phyloP scores from a whole-genome alignment of 129 eudicot genomes.

The Arctium minus region DNA sequence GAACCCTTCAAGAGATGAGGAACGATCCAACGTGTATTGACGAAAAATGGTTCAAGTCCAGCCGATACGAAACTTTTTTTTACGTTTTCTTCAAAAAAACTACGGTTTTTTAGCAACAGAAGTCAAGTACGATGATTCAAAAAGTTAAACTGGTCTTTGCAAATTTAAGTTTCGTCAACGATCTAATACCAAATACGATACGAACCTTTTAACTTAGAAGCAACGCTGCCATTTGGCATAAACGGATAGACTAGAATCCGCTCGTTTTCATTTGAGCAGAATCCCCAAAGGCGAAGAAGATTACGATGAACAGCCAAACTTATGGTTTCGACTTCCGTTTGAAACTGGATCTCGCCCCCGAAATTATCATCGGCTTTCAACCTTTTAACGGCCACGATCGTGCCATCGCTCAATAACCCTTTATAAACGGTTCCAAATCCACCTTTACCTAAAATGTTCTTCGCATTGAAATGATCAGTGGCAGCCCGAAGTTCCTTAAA shows the following conservation, averaged over 20 bases:
- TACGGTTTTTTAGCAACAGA: background rate
- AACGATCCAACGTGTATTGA: too few species aligned
- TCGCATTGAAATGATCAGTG: constrained; percentile 73
- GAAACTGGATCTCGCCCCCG: constrained; percentile 93
- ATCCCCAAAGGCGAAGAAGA: constrained; percentile 91
- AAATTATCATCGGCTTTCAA: constrained; percentile 64
- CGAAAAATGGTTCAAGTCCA: too few species aligned
- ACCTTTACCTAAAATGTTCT: constrained; percentile 84
- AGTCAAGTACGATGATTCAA: background rate
- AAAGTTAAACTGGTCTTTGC: too few species aligned
- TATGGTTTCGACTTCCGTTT: constrained; percentile 88
- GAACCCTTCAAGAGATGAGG: too few species aligned
- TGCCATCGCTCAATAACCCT: constrained; percentile 72
- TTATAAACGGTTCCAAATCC: constrained; percentile 86
- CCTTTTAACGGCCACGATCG: constrained; percentile 83
- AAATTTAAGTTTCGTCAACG: too few species aligned
- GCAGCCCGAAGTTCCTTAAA: constrained; percentile 88
- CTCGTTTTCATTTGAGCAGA: constrained; percentile 83
- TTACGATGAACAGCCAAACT: constrained; percentile 94
- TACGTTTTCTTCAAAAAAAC: background rate
- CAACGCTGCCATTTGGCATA: constrained; percentile 93
- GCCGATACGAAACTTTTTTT: too few species aligned
- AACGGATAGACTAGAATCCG: constrained; percentile 89
- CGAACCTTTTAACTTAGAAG: constrained; percentile 82
- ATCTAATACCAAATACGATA: background rate